phyloP scores from a whole-genome alignment of 2,329 filamentous ascomycete genomes.

The Cladosporium sp. region DNA sequence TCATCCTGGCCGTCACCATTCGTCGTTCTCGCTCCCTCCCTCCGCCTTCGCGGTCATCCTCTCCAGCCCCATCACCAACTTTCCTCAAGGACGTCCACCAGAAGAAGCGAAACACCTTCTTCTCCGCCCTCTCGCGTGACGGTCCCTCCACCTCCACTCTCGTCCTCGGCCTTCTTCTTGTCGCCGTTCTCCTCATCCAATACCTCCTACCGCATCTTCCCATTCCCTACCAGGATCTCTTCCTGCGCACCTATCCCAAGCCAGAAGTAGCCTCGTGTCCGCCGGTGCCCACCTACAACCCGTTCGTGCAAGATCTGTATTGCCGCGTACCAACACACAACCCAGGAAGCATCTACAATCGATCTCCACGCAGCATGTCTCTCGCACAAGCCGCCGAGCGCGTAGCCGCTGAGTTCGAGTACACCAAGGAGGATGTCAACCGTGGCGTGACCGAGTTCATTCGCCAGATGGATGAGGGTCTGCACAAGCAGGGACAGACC shows the following conservation, averaged over 20 bases:
- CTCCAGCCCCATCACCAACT: conserved; percentile 10
- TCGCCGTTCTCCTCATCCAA: conserved; percentile 28
- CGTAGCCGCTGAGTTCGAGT: conserved; percentile 83
- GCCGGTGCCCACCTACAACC: conserved; percentile 30
- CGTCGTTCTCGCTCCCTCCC: conserved; percentile 19
- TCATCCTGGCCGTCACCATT: conserved; percentile 17
- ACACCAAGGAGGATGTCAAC: conserved; percentile 74
- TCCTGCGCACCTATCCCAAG: conserved; percentile 23
- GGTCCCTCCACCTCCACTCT: conserved; percentile 22
- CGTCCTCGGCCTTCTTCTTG: conserved; percentile 26
- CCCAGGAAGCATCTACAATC: conserved; percentile 31
- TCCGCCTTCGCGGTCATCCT: conserved; percentile 18
- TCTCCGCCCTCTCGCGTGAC: conserved; percentile 15
- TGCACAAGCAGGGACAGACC: conserved; percentile 73
- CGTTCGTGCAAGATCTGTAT: conserved; percentile 39
- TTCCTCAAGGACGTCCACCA: conserved; percentile 18
- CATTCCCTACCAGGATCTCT: conserved; percentile 23
- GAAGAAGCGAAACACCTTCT: conserved; percentile 9
- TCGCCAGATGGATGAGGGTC: conserved; percentile 82
- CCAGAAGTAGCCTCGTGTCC: conserved; percentile 33
- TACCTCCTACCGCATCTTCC: conserved; percentile 28
- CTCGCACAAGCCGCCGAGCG: conserved; percentile 71
- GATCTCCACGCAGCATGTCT: conserved; percentile 48
- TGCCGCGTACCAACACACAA: conserved; percentile 34
- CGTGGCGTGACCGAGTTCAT: conserved; percentile 83